A percentile compares a stretch with the other conserved stretches of the same genome.
Evolutionary conservation across 2,329 filamentous ascomycete genomes (phyloP).

Genomic region (Ophiostoma montium): DNA sequence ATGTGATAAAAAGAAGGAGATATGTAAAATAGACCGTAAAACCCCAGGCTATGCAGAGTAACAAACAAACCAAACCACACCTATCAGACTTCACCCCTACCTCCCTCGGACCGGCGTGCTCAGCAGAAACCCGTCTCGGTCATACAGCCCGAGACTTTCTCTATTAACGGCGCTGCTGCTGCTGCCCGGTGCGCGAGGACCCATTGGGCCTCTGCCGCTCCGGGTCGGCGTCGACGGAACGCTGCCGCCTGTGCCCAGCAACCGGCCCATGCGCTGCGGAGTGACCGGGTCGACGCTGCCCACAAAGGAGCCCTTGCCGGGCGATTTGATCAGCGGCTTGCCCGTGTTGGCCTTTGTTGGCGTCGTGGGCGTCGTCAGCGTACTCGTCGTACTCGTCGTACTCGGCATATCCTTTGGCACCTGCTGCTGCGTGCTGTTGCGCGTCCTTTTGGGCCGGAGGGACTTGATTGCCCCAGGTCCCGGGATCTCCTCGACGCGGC

Average conservation of each 20-base stretch:
- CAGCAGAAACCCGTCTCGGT: constrained; percentile 31
- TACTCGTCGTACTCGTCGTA: too few relatives aligned
- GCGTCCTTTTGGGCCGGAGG: not conserved
- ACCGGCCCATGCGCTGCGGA: not conserved
- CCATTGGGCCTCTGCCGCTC: not conserved
- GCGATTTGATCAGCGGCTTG: constrained; percentile 4
- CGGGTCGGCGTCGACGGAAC: constrained; percentile 4
- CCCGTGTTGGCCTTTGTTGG: constrained; percentile 2
- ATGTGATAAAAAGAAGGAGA: too few relatives aligned
- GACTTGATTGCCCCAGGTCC: constrained; percentile 1
- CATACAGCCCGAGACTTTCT: constrained; percentile 30
- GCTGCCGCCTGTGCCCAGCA: not conserved
- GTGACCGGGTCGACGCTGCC: not conserved
- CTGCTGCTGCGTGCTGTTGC: too few relatives aligned
- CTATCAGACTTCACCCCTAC: not conserved
- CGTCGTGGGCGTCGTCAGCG: not conserved
- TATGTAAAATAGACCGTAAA: not conserved
- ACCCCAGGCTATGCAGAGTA: not conserved
- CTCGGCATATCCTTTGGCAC: too few relatives aligned
- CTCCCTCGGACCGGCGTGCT: constrained; percentile 18
- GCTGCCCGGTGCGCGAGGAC: not conserved
- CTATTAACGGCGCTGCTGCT: not conserved
- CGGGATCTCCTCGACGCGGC: constrained; percentile 7
- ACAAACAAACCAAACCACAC: not conserved
- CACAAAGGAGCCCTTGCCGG: not conserved